These are phyloP conservation scores for Backusella liffmaniae DNA, from an alignment of 192 early-diverging fungal genomes.

Conservation along the genomic window DNA sequence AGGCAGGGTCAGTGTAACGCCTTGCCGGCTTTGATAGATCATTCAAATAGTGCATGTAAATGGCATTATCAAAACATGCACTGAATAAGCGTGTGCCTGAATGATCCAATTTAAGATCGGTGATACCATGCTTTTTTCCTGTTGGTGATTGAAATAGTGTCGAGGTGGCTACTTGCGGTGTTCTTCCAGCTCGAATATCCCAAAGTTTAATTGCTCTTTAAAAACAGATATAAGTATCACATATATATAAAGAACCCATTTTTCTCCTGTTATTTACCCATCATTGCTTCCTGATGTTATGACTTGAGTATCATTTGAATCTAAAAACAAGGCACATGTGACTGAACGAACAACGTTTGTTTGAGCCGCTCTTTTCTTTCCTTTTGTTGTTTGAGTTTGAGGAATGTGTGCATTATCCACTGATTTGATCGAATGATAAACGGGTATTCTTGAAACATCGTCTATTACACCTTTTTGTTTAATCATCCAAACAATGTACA, in stretches of 20 bases:
- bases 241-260: too few relatives aligned
- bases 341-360: slow-evolving; percentile 34
- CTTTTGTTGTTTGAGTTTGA: not conserved
- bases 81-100: slow-evolving; percentile 69
- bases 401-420: slow-evolving; percentile 47
- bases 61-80: slow-evolving; percentile 66
- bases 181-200: slow-evolving; percentile 67
- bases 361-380: not conserved
- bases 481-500: not conserved
- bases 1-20: slow-evolving; percentile 55
- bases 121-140: slow-evolving; percentile 46
- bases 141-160: slow-evolving; percentile 35
- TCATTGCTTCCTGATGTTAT: slow-evolving; percentile 63
- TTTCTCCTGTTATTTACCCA: slow-evolving; percentile 45
- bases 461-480: not conserved
- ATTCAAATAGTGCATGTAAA: slow-evolving; percentile 70
- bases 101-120: slow-evolving; percentile 62
- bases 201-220: slow-evolving; percentile 76
- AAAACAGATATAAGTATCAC: not conserved
- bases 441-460: not conserved
- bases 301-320: slow-evolving; percentile 44
- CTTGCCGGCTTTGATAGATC: slow-evolving; percentile 48
- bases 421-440: slow-evolving; percentile 41
- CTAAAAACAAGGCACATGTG: slow-evolving; percentile 53
- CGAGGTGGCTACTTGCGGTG: slow-evolving; percentile 38